A percentile compares a stretch with the other conserved stretches of the same genome.
Evolutionary conservation across 768 basidiomycete species (phyloP).

Genomic region (Termitomyces sp.): DNA sequence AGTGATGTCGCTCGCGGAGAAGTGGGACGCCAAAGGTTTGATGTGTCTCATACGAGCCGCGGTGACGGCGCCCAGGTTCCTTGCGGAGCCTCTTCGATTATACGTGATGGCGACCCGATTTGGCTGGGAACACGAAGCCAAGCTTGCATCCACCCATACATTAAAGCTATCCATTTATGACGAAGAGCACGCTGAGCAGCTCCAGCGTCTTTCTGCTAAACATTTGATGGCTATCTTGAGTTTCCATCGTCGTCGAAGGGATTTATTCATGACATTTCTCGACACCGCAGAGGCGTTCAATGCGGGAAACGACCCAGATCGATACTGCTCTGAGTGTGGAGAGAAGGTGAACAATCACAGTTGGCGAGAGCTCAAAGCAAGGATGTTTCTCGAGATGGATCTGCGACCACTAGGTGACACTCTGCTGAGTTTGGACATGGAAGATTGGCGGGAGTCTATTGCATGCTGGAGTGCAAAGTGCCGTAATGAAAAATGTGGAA

Average conservation of each 20-base stretch:
- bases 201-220: conserved; percentile 31
- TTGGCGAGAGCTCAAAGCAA: conserved; percentile 39
- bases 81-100: conserved; percentile 42
- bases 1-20: conserved; percentile 39
- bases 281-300: conserved; percentile 35
- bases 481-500: conserved; percentile 23
- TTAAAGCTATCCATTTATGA: conserved; percentile 37
- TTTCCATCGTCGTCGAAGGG: conserved; percentile 39
- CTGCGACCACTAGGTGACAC: conserved; percentile 36
- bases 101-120: conserved; percentile 43
- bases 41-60: conserved; percentile 39
- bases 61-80: conserved; percentile 39
- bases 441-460: conserved; percentile 39
- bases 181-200: conserved; percentile 26
- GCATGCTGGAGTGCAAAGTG: conserved; percentile 40
- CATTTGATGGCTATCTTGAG: conserved; percentile 34
- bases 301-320: conserved; percentile 31
- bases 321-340: conserved; percentile 30
- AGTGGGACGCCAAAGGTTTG: conserved; percentile 44
- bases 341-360: conserved; percentile 31
- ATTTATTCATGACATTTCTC: conserved; percentile 32
- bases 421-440: conserved; percentile 34
- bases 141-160: conserved; percentile 38
- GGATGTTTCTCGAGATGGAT: conserved; percentile 39
- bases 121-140: conserved; percentile 43